Percentiles rank a stretch among this genome's conserved stretches.
phyloP scores from a whole-genome alignment of 495 filamentous ascomycete genomes.

The Aspergillus carlsbadensis region DNA sequence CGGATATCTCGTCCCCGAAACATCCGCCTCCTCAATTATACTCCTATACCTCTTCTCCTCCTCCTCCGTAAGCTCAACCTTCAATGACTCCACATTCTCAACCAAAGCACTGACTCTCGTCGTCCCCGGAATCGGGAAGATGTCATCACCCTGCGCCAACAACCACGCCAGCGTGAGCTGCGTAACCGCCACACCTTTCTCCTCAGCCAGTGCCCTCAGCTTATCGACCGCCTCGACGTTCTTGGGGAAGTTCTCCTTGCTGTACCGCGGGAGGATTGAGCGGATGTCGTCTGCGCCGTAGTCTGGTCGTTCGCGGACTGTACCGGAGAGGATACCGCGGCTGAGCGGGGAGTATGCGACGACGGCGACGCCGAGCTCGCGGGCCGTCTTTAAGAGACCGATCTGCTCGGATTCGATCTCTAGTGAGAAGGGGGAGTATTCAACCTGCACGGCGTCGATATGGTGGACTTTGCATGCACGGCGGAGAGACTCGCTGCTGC shows the following conservation, averaged over 20 bases:
- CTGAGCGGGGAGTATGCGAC: constrained; percentile 11
- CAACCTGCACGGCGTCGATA: constrained; percentile 14
- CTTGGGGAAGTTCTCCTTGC: constrained; percentile 3
- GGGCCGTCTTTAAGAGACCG: neutral
- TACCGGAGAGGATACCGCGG: constrained; percentile 7
- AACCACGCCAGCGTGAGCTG: constrained; percentile 58
- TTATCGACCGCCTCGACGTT: constrained; percentile 11
- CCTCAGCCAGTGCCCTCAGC: constrained; percentile 31
- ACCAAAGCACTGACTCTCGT: constrained; percentile 56
- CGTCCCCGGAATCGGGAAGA: constrained; percentile 60
- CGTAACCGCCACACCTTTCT: constrained; percentile 41
- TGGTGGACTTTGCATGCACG: constrained; percentile 13
- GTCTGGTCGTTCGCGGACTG: neutral
- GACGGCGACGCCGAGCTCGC: constrained; percentile 14
- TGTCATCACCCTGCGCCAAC: constrained; percentile 52
- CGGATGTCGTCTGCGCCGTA: constrained; percentile 4
- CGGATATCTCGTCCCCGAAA: constrained; percentile 2
- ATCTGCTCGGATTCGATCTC: constrained; percentile 15
- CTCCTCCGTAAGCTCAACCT: constrained; percentile 40
- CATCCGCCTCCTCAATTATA: neutral
- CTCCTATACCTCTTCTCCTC: constrained; percentile 46
- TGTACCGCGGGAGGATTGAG: constrained; percentile 2
- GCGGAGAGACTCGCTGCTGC: constrained; percentile 9
- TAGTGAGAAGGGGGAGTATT: constrained; percentile 12
- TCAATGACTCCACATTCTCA: constrained; percentile 51